phyloP scores from a whole-genome alignment of 768 basidiomycete species.

The Vararia minispora region DNA sequence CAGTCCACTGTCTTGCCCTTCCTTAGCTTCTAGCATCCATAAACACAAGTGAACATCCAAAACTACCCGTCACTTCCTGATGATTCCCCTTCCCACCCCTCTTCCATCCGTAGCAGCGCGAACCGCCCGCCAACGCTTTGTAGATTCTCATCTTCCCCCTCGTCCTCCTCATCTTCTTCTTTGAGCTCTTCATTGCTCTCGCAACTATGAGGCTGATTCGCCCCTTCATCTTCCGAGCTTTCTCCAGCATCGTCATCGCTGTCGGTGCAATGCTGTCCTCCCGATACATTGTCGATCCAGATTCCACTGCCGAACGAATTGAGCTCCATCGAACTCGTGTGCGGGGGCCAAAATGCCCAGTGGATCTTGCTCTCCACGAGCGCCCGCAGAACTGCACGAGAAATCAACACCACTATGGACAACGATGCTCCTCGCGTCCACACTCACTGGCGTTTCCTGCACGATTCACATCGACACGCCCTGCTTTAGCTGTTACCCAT shows the following conservation, averaged over 20 bases:
- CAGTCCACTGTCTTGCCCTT: no score
- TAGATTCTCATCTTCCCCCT: conserved; percentile 12
- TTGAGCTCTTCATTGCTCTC: conserved; percentile 20
- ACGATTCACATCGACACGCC: conserved; percentile 77
- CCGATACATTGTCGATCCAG: conserved; percentile 36
- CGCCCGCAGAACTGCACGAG: conserved; percentile 55
- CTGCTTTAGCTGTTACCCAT: conserved; percentile 87
- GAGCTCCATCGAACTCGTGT: conserved; percentile 18
- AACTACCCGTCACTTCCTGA: no score
- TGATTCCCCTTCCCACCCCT: no score
- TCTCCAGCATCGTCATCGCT: conserved; percentile 22
- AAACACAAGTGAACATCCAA: no score
- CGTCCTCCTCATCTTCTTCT: conserved; percentile 22
- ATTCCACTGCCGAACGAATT: conserved; percentile 33
- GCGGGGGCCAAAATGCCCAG: conserved; percentile 85
- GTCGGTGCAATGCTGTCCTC: conserved; percentile 5
- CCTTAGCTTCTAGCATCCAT: no score
- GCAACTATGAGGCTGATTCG: no score
- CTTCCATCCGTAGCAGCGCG: no score
- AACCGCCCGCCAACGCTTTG: conserved; percentile 1
- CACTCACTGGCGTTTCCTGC: conserved; percentile 82
- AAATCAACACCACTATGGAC: background rate
- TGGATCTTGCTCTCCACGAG: conserved; percentile 70
- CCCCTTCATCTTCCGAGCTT: background rate
- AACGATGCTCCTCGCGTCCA: conserved; percentile 1